Base-by-base conservation (phyloP, 305 asterid genomes). In the Fraxinus latifolia region DNA sequence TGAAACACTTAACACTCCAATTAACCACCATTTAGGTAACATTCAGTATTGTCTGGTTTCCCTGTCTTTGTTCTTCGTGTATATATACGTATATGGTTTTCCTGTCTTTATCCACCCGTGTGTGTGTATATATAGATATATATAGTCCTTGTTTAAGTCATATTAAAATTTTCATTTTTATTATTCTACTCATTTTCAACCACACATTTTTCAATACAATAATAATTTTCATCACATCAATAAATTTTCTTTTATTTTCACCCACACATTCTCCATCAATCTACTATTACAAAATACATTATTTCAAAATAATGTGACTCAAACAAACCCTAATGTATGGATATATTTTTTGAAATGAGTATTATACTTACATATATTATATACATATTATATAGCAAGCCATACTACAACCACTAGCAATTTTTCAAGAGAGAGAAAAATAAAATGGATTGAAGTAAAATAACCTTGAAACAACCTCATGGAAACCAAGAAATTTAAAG, bases 401-500 rank as follows among this genome's bases (percentile, higher is more conserved):
- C 27, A 14, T 21, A 7, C 15, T 29, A 36, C 44, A 36, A 1
- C 11, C 44, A 36, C 42, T 65, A 7, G 73, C n/a, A 65, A 23
- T 65, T 65, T 25, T 36, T 27, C 12, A 7, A 79, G 70, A 34
- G 21, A 82, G 74, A 44, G 67, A 79, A 67, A 32, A 37, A 5
- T 9, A 31, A 19, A 15, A 34, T 34, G 39, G 39, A 6, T 6
- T 34, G 39, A 34, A 34, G 6, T 34, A 34, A 34, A 34, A 47
- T 1, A 71, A 47, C 34, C 14, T 31, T 1, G 29, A 58, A 60
- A 74, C 15, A 77, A 42, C 9, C 15, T 58, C 33, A 90, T 91
- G 95, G 87, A 84, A 83, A 53, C 79, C 37, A 53, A 72, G 80
- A 83, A 83, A 82, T 27, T 82, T 62, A 87, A 79, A 80, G 78